Base-by-base conservation (phyloP, 768 basidiomycete genomes). In the Amanita brunnescens region DNA sequence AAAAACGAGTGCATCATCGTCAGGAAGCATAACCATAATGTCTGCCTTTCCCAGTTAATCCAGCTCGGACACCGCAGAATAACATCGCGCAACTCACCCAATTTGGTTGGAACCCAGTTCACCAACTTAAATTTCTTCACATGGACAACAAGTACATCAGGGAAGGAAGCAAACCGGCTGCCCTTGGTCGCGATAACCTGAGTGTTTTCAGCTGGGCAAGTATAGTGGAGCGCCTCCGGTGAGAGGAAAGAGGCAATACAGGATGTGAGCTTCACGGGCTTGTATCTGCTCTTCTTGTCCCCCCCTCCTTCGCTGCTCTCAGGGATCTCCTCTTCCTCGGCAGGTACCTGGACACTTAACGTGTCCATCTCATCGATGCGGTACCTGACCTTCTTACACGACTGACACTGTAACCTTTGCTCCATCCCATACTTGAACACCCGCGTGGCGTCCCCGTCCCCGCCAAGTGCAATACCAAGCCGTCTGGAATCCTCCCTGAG, bases 31-130 rank as follows among this genome's bases (percentile, higher is more conserved):
- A 12, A 98, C 67, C 0, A 95, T 93, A 30, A 98, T 89, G 55
- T 96, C 95, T 93, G 26, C 8, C 57, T 14, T 6, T 52, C 20
- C 16, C n/a, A 23, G 16, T 26, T 61, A 7, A 51, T 24, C 34
- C 13, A 42, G 34, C 9, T 45, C 1, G 47, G 14, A 34, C 21
- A 35, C 5, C 18, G 46, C 10, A 34, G 30, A 24, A 13, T 13
- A 42, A 37, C 35, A n/a, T 16, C 10, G 47, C 18, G 21, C 14
- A 23, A 35, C 6, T 62, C 80, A 91, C 92, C 91, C 24, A 98
- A 75, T 67, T 99, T 99, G 2, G 85, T 77, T 0, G 96, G 96
- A 1, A 99, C 91, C 96, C 96, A 98, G 58, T 92, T 91, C 37
- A 92, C 85, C 3, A 95, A 77, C 65, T 93, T 89, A 71, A 96